Percentiles rank a stretch among this genome's conserved stretches.
Conservation (phyloP, 2,329 filamentous ascomycete genomes). For the Colletotrichum scovillei region DNA sequence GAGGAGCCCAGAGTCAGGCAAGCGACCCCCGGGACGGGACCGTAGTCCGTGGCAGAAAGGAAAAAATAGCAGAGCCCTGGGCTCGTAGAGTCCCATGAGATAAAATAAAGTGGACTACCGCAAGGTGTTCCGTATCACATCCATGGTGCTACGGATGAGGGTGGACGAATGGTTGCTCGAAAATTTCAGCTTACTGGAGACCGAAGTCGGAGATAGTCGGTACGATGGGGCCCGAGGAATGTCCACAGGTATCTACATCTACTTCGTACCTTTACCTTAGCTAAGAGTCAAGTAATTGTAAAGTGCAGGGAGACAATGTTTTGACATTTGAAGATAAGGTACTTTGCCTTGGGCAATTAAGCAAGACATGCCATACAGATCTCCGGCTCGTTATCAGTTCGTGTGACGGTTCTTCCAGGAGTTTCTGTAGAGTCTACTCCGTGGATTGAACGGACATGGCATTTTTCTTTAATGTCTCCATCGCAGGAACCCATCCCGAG, state of each 20-base stretch:
- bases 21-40: not conserved
- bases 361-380: not conserved
- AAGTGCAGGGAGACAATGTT: no score
- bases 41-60: not conserved
- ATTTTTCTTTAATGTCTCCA: not conserved
- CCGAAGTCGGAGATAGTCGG: constrained; percentile 36
- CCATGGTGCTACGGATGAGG: not conserved
- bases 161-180: constrained; percentile 22
- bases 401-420: not conserved
- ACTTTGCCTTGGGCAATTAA: not conserved
- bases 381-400: not conserved
- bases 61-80: not conserved
- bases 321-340: constrained; percentile 8
- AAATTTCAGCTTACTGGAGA: constrained; percentile 35
- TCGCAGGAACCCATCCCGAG: not conserved
- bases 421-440: not conserved
- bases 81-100: not conserved
- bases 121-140: no score
- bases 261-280: not conserved
- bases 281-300: no score
- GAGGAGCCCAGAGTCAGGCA: not conserved
- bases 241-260: not conserved
- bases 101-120: constrained; percentile 13
- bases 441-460: not conserved
- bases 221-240: constrained; percentile 29